Evolutionary conservation across 2,329 filamentous ascomycete species (phyloP).

Genomic region (Ophiosphaerella korrae): DNA sequence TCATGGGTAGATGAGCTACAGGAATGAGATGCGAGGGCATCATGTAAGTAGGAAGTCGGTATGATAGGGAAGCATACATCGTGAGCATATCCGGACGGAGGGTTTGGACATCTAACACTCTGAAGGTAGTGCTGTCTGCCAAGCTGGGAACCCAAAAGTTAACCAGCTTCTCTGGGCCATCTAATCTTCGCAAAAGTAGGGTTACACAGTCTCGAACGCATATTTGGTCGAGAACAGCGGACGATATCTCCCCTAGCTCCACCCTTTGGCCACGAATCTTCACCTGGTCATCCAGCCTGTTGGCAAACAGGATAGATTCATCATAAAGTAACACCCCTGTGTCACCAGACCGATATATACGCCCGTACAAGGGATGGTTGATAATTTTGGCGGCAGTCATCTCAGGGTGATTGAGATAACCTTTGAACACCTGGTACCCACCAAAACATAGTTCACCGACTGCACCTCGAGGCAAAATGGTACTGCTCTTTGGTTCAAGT

Average conservation of each 20-base stretch:
- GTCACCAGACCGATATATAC: constrained; percentile 82
- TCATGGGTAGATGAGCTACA: constrained; percentile 71
- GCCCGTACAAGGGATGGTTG: constrained; percentile 69
- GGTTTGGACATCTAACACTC: constrained; percentile 46
- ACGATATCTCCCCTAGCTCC: constrained; percentile 77
- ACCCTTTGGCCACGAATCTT: constrained; percentile 82
- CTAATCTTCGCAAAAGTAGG: constrained; percentile 58
- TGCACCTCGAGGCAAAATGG: constrained; percentile 68
- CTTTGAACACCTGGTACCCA: constrained; percentile 76
- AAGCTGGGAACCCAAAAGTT: constrained; percentile 68
- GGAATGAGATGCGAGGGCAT: constrained; percentile 76
- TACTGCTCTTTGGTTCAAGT: constrained; percentile 46
- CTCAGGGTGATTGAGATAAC: constrained; percentile 71
- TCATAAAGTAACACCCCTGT: constrained; percentile 78
- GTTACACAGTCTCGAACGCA: constrained; percentile 67
- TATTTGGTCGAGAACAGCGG: constrained; percentile 59
- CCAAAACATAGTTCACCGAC: constrained; percentile 87
- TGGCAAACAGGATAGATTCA: constrained; percentile 73
- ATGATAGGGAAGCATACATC: constrained; percentile 62
- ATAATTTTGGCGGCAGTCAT: constrained; percentile 72
- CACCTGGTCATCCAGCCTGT: constrained; percentile 77
- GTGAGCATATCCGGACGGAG: constrained; percentile 31
- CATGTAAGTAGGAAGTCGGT: constrained; percentile 75
- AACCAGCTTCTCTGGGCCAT: constrained; percentile 61
- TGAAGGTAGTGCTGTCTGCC: constrained; percentile 34